Evolutionary conservation across 2,329 filamentous ascomycete genomes (phyloP).

Genomic region (Pseudogymnoascus sp.): DNA sequence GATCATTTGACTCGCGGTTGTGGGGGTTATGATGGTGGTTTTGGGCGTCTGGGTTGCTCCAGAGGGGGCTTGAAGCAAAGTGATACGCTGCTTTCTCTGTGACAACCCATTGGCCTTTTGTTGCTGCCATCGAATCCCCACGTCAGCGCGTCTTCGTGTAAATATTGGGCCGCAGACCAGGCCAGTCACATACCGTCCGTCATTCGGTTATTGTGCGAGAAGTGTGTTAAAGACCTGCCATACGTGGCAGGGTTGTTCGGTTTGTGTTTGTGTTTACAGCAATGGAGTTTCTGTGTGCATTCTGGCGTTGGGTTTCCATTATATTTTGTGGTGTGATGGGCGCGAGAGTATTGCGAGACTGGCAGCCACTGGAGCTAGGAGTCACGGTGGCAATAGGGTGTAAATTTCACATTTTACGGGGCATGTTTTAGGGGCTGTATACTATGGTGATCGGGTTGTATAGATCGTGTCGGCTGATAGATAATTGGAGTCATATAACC

Average conservation of each 20-base stretch:
- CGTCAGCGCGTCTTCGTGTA: not conserved
- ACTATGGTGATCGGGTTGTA: not conserved
- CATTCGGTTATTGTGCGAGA: not conserved
- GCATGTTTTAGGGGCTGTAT: not conserved
- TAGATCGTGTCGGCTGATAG: not conserved
- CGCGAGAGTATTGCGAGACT: not conserved
- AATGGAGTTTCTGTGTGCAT: not conserved
- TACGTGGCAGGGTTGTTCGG: not conserved
- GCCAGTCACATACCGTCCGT: not conserved
- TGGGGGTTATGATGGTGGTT: conserved; percentile 4
- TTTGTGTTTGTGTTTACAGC: not conserved
- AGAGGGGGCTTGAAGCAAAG: not conserved
- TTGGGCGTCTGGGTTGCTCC: not conserved
- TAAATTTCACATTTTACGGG: not conserved
- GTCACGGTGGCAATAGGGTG: not conserved
- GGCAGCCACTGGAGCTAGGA: not conserved
- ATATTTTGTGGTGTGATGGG: not conserved
- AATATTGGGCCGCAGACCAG: not conserved
- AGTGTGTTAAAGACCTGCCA: not conserved
- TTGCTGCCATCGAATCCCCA: not conserved
- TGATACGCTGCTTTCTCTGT: not conserved
- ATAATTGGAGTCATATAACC: not conserved
- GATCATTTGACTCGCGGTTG: conserved; percentile 5
- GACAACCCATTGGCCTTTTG: no score
- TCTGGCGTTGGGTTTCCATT: not conserved